Conservation (phyloP, 495 filamentous ascomycete genomes). For the Aspergillus nidulans region DNA sequence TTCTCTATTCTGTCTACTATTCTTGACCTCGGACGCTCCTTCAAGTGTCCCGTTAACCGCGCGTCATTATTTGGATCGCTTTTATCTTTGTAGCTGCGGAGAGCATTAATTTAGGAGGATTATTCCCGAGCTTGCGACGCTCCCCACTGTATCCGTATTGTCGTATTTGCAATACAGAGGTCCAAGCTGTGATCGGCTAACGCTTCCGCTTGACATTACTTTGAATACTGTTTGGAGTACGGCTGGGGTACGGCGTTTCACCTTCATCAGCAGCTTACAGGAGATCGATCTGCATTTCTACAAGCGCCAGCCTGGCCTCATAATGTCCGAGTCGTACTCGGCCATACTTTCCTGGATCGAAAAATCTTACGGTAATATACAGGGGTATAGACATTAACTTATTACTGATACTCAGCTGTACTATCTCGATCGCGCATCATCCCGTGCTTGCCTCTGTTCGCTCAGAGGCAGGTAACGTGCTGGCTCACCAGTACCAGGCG, state of each 20-base stretch:
- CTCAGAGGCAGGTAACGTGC: slow-evolving; percentile 29
- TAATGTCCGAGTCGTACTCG: background rate
- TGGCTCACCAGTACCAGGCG: slow-evolving; percentile 11
- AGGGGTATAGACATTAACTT: background rate
- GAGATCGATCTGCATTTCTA: background rate
- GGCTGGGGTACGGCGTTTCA: no score
- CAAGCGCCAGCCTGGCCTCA: background rate
- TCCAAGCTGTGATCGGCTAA: background rate
- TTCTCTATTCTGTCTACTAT: background rate
- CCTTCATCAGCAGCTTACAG: background rate
- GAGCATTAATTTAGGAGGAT: background rate
- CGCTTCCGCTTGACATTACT: background rate
- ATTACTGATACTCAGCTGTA: background rate
- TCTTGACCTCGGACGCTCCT: background rate
- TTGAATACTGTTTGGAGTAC: no score
- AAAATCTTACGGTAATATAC: background rate
- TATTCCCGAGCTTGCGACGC: slow-evolving; percentile 2
- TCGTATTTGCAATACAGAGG: slow-evolving; percentile 2
- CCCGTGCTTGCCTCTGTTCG: slow-evolving; percentile 14
- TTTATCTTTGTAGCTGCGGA: no score
- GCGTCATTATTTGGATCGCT: background rate
- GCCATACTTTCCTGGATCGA: background rate
- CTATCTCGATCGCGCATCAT: background rate
- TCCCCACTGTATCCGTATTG: background rate
- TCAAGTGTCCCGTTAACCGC: background rate